Evolutionary conservation across 495 filamentous ascomycete species (phyloP).

Genomic region (Aspergillus taichungensis): DNA sequence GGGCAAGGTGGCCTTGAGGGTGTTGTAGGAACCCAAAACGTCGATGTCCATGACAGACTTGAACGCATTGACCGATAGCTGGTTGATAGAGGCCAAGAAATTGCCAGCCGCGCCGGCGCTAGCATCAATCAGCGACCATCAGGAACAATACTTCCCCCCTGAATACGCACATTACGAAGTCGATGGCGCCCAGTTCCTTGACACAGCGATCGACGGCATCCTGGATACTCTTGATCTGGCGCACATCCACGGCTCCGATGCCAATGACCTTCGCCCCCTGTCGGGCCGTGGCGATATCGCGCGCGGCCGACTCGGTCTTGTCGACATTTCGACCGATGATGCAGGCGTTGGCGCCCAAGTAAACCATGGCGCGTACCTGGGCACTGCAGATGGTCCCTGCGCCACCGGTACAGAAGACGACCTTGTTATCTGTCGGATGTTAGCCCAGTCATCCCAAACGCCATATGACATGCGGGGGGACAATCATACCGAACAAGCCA

Average conservation of each 20-base stretch:
- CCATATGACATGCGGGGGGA: not conserved
- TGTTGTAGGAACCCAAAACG: constrained; percentile 87
- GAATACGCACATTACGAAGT: constrained; percentile 76
- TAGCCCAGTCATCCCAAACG: constrained; percentile 1
- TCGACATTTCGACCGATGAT: constrained; percentile 88
- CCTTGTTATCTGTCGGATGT: constrained; percentile 58
- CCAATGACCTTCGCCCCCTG: constrained; percentile 75
- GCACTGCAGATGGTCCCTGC: constrained; percentile 89
- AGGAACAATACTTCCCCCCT: not conserved
- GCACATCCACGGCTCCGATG: constrained; percentile 76
- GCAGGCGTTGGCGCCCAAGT: constrained; percentile 86
- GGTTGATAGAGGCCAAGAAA: constrained; percentile 81
- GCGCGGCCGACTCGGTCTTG: constrained; percentile 73
- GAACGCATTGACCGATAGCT: constrained; percentile 80
- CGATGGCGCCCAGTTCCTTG: constrained; percentile 73
- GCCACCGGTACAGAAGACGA: constrained; percentile 92
- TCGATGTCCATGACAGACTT: constrained; percentile 96
- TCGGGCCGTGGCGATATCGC: constrained; percentile 71
- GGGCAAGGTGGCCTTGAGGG: constrained; percentile 80
- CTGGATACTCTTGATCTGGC: constrained; percentile 58
- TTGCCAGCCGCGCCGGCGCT: constrained; percentile 95
- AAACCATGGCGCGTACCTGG: constrained; percentile 82
- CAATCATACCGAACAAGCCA: constrained; percentile 62
- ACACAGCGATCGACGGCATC: constrained; percentile 69
- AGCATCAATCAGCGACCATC: not conserved